Base-by-base conservation (phyloP, 768 basidiomycete species). In the Dictyophora rubrovolvata region DNA sequence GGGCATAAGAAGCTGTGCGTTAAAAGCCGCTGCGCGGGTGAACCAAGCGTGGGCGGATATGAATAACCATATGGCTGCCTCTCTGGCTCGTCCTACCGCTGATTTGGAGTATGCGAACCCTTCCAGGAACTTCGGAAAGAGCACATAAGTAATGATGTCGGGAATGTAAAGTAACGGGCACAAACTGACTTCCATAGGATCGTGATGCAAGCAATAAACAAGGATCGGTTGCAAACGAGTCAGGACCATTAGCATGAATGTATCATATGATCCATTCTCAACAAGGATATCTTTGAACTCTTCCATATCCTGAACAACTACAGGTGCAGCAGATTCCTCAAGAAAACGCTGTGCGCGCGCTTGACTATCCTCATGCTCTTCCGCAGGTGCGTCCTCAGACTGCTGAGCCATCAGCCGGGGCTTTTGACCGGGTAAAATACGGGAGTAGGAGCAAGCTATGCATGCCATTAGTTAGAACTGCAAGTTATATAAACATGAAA, bases 41-140 rank as follows among this genome's bases (percentile, higher is more conserved):
- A 53, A 17, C 57, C 57, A 59, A 11, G 22, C 48, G 50, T 51
- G 21, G 5, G 57, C 57, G 8, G 57, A 59, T 5, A 59, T 53
- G 52, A 59, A 59, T 11, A 59, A 48, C 14, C 28, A 59, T 20
- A 53, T 3, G 6, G 50, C 16, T 35, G 57, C 57, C 6, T 52
- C 49, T n/a, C 57, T 47, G 20, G 57, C 57, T 20, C 57, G 23
- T 2, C 33, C 57, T 6, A 51, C 20, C 12, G 57, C 28, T 17
- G 57, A 59, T 34, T 21, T 53, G 10, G 50, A 36, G 12, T 35
- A 47, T 10, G 28, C 57, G 21, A 42, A 59, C 1, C 49, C 57
- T 28, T 50, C 52, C 18, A 59, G 48, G 36, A 59, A 59, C 57
- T 59, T 22, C 7, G 14, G 28, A 10, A 51, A 5, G 50, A 12